Percentiles rank a stretch among this genome's conserved stretches.
Conservation (phyloP, 768 basidiomycete species). For the Russula griseocarnosa region DNA sequence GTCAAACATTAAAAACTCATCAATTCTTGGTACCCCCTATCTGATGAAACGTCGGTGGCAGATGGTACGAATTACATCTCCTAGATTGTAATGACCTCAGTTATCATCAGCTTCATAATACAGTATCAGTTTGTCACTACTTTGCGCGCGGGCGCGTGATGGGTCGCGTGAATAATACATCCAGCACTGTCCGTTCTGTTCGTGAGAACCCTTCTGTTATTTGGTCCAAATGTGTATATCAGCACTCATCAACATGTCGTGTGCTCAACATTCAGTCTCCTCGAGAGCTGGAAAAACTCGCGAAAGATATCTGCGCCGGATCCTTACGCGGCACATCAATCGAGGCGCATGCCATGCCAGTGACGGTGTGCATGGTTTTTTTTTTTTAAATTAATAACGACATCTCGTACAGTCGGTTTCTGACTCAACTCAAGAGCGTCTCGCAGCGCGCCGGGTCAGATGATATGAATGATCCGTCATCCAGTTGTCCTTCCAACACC, state of each 20-base stretch:
- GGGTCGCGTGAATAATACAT: background rate
- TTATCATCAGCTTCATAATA: no score
- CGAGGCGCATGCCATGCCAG: background rate
- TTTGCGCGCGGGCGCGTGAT: background rate
- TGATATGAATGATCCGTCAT: slow-evolving; percentile 2
- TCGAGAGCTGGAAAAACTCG: background rate
- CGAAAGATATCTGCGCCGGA: background rate
- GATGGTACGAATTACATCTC: background rate
- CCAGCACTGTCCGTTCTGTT: background rate
- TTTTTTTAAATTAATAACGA: background rate
- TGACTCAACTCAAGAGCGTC: no score
- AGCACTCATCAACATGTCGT: background rate
- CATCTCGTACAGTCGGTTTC: background rate
- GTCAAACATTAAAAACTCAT: background rate
- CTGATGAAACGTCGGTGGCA: background rate
- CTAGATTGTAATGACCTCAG: background rate
- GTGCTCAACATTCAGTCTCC: background rate
- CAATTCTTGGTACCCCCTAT: slow-evolving; percentile 3
- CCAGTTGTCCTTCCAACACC: background rate
- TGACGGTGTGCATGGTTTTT: background rate
- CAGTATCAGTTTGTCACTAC: background rate
- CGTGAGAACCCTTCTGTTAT: background rate
- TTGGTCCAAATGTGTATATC: background rate
- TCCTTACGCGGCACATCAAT: background rate
- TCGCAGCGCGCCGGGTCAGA: background rate